Conservation (phyloP, 345 rosid genomes). For the Heritiera littoralis region DNA sequence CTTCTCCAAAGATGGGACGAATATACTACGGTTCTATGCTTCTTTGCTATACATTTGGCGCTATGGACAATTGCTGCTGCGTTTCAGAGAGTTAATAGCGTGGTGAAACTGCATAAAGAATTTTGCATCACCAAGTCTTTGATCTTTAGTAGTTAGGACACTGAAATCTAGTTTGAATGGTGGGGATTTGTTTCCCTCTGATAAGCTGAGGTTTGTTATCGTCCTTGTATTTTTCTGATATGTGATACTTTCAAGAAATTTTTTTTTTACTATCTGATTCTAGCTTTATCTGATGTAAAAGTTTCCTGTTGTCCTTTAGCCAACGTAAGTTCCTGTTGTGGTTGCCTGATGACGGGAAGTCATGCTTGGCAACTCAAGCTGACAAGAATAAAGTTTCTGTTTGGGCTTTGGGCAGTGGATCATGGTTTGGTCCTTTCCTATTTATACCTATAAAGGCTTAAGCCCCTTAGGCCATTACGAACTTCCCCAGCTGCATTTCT, state of each 20-base stretch:
- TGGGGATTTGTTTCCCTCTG: not conserved
- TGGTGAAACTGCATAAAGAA: not conserved
- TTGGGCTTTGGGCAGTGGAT: not conserved
- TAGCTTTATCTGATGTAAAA: not conserved
- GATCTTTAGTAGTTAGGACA: not conserved
- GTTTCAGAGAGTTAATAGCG: not conserved
- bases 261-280: not conserved
- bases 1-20: not conserved
- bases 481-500: not conserved
- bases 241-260: not conserved
- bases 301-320: not conserved
- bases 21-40: not conserved
- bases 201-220: not conserved
- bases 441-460: not conserved
- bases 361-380: not conserved
- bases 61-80: not conserved
- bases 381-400: not conserved
- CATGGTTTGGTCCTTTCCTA: not conserved
- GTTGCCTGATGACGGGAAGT: not conserved
- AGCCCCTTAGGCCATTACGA: not conserved
- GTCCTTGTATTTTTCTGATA: not conserved
- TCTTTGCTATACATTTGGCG: not conserved
- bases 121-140: not conserved
- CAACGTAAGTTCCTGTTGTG: not conserved
- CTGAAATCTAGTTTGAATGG: constrained; percentile 6